phyloP scores from a whole-genome alignment of 2,329 filamentous ascomycete genomes.

The Neofusicoccum ribis region DNA sequence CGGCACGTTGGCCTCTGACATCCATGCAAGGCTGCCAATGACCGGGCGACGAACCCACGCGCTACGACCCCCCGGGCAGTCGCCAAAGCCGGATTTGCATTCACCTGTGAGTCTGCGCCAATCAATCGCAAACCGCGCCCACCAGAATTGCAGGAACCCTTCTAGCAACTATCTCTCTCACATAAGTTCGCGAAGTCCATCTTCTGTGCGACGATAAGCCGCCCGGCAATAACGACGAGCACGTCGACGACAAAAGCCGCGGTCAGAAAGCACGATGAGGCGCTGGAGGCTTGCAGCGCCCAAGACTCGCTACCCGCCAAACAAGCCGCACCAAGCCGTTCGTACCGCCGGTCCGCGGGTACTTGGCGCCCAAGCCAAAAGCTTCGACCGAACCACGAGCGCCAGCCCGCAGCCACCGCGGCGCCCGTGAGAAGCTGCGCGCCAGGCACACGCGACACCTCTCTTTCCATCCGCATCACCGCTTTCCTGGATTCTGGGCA shows the following conservation, averaged over 20 bases:
- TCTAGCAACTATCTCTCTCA: neutral
- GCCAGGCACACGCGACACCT: neutral
- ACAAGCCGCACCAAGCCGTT: constrained; percentile 5
- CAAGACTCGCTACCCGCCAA: neutral
- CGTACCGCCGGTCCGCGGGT: neutral
- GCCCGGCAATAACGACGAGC: neutral
- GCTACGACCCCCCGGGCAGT: neutral
- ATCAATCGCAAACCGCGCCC: neutral
- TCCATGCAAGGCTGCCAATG: neutral
- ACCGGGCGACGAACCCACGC: neutral
- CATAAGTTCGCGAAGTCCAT: neutral
- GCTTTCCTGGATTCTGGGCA: neutral
- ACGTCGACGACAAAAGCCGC: neutral
- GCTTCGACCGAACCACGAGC: neutral
- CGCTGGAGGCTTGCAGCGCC: neutral
- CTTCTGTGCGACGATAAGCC: neutral
- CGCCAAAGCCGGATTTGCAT: neutral
- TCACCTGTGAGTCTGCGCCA: neutral
- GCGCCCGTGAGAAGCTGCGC: neutral
- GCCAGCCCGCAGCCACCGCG: neutral
- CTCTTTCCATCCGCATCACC: neutral
- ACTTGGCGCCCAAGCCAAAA: constrained; percentile 6
- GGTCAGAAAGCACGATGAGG: neutral
- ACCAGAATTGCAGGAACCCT: neutral
- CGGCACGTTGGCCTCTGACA: neutral